Conservation (phyloP, 1,139 yeast species). For the Dujonia santamariae region DNA sequence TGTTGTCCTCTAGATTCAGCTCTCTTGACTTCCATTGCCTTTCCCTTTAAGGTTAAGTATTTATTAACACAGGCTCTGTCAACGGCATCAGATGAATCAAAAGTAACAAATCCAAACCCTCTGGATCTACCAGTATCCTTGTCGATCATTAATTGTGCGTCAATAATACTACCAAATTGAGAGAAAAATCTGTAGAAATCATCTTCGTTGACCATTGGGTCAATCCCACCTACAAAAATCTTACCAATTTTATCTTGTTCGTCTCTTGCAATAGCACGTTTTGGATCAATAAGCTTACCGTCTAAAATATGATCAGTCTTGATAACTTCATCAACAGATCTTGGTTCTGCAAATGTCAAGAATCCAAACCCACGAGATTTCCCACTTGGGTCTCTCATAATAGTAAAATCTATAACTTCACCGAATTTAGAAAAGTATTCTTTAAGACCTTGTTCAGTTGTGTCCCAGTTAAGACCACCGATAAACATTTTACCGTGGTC, state of each 20-base stretch:
- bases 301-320: conserved; percentile 87
- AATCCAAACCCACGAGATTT: conserved; percentile 97
- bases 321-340: conserved; percentile 84
- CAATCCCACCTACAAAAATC: conserved; percentile 97
- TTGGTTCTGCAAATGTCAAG: conserved; percentile 78
- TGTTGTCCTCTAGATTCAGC: conserved; percentile 88
- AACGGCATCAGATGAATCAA: conserved; percentile 93
- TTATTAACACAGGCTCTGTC: conserved; percentile 86
- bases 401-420: conserved; percentile 83
- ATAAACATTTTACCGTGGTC: conserved; percentile 89
- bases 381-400: conserved; percentile 94
- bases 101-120: conserved; percentile 97
- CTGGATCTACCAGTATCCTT: conserved; percentile 97
- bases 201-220: conserved; percentile 89
- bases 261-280: conserved; percentile 96
- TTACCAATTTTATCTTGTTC: conserved; percentile 98
- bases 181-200: conserved; percentile 88
- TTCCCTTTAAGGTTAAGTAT: conserved; percentile 81
- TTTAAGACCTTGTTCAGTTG: conserved; percentile 80
- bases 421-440: conserved; percentile 89
- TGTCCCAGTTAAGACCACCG: conserved; percentile 99
- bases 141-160: conserved; percentile 96
- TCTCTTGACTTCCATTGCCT: conserved; percentile 91
- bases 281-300: conserved; percentile 97
- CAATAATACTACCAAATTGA: conserved; percentile 89